Conservation (phyloP, 1,284 basidiomycete genomes). For the Vanrija sp. region DNA sequence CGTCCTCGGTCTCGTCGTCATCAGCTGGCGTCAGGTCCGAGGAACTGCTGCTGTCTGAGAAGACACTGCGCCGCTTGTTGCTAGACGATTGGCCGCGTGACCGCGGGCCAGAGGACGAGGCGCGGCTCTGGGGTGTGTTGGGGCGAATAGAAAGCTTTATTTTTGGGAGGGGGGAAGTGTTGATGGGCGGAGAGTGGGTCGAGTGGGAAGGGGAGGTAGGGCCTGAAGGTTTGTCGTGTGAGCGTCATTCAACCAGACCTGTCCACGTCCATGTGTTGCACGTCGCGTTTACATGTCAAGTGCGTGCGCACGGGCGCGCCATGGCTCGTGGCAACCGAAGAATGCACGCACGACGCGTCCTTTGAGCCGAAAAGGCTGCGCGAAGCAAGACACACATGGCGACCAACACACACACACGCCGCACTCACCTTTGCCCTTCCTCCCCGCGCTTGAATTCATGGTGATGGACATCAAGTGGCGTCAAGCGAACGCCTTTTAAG, state of each 20-base stretch:
- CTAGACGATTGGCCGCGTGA: conserved; percentile 3
- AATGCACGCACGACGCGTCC: background rate
- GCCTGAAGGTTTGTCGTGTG: conserved; percentile 20
- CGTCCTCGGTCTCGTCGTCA: conserved; percentile 16
- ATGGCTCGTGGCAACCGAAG: background rate
- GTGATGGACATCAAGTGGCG: conserved; percentile 16
- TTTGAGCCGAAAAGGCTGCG: too few species aligned
- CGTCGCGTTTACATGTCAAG: too few species aligned
- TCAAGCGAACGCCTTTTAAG: conserved; percentile 3
- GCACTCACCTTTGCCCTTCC: conserved; percentile 23
- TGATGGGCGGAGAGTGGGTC: conserved; percentile 11
- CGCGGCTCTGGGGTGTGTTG: background rate
- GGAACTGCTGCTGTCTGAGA: conserved; percentile 17
- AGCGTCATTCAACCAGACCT: conserved; percentile 1
- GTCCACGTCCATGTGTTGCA: too few species aligned
- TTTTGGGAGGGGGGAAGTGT: conserved; percentile 13
- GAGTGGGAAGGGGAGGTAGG: conserved; percentile 18
- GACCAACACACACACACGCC: too few species aligned
- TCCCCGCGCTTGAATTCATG: conserved; percentile 16
- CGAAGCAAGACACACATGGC: background rate
- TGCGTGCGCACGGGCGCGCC: background rate
- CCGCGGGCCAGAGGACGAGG: conserved; percentile 5
- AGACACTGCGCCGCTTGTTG: conserved; percentile 7
- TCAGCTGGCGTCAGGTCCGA: conserved; percentile 22
- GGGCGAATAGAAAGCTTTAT: conserved; percentile 19